Percentiles rank a stretch among this genome's conserved stretches.
phyloP scores from a whole-genome alignment of 495 filamentous ascomycete genomes.

The Podospora anserina region DNA sequence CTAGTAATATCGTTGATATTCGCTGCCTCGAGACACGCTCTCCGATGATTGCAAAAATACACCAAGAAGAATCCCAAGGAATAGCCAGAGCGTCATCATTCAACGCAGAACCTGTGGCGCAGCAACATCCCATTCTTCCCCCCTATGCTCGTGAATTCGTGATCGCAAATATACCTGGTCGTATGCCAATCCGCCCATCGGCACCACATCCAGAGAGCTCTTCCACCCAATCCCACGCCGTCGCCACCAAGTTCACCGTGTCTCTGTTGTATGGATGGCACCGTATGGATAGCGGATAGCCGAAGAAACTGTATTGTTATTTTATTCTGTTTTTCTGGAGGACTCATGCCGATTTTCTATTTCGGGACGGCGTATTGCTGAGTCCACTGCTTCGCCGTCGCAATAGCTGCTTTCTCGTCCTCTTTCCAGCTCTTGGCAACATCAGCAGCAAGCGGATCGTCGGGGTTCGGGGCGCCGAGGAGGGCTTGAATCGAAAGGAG shows the following conservation, averaged over 20 bases:
- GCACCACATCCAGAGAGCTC: background rate
- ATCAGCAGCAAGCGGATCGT: slow-evolving; percentile 93
- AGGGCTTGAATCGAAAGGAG: slow-evolving; percentile 96
- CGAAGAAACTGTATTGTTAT: background rate
- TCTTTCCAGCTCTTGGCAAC: slow-evolving; percentile 99
- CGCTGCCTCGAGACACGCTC: background rate
- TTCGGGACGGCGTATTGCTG: slow-evolving; percentile 59
- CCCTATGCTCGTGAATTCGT: background rate
- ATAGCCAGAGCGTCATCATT: background rate
- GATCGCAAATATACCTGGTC: background rate
- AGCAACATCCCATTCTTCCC: background rate
- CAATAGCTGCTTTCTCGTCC: slow-evolving; percentile 84
- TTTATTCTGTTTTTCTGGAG: background rate
- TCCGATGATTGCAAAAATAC: background rate
- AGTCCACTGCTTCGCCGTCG: slow-evolving; percentile 88
- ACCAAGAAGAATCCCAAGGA: background rate
- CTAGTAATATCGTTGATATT: background rate
- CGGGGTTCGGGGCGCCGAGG: slow-evolving; percentile 93
- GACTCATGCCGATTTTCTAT: slow-evolving; percentile 6
- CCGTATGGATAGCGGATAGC: background rate
- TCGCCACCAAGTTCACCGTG: background rate
- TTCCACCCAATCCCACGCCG: background rate
- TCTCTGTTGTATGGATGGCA: background rate
- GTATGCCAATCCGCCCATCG: background rate
- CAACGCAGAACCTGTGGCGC: background rate